Evolutionary conservation across 1,284 basidiomycete genomes (phyloP), one percentile per base, ranked within the genome.

Genomic region (Naganishia sp.): DNA sequence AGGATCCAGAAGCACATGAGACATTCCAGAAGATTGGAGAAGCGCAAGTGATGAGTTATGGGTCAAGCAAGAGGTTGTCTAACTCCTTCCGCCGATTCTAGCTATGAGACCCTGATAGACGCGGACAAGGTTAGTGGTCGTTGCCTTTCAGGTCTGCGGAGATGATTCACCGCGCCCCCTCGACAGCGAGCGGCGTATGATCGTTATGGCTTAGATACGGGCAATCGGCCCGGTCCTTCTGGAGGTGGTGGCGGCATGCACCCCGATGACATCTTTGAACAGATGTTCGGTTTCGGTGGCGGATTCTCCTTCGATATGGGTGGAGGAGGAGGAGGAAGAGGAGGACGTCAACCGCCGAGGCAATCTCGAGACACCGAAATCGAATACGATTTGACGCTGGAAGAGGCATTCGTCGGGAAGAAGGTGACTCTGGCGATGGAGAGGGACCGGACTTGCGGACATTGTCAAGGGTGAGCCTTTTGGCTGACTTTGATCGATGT

Each of bases 371-470:
- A 93, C 77, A 87, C 89, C 7, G 82, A 88, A 43, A 87, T 96
- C 70, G 85, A 87, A 2, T 90, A 95, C 75, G 84, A 90, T 21
- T 91, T 97, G 66, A 88, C 90, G 4, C 83, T 99, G 43, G 93
- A 96, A 77, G 94, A 98, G 76, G 82, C 95, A 33, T 98, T 93
- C 80, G 90, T 89, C 68, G 95, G 95, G 42, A 94, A 94, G 78
- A 86, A 85, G 16, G 88, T 95, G 55, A 90, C 89, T 75, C 88
- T 98, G 82, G 90, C 88, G 72, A 86, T 97, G 81, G 90, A 94
- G 78, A 88, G 92, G 74, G 88, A 94, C 45, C 81, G 89, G 15
- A 81, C 90, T 6, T 98, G 94, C 78, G 82, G 82, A 25, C 79
- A 81, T 6, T 99, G 95, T 78, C 86, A 88, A 77, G 94, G 94